Evolutionary conservation across 164 flowering plant species (phyloP), one percentile per base, ranked within the genome.

Genomic region (Umbilicus rupestris): DNA sequence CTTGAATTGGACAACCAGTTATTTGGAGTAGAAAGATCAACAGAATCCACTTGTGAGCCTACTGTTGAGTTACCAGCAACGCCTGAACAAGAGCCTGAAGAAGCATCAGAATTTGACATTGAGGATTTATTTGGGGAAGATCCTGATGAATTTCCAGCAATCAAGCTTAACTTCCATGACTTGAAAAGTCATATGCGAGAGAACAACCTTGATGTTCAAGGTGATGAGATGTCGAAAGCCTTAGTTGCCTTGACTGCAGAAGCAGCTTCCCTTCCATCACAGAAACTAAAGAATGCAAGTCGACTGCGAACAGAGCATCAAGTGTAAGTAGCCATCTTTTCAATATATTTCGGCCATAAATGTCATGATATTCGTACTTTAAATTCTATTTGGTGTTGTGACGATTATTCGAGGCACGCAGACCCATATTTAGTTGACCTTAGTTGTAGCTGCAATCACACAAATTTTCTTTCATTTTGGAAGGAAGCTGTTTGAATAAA

Each of bases 271-370:
- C 72, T 83, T 19, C 91, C 95, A 0, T 65, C 68, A 59, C 85
- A 84, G 16, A 85, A 85, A 73, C 74, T 90, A 20, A 92, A 92
- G 77, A 64, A 72, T 52, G 71, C 78, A 3, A 77, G 77, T 58
- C 76, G 88, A 16, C 76, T 86, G 60, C 73, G 98, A 64, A 92
- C 98, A 41, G 92, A 83, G 66, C 96, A 90, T 70, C 75, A 45
- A 64, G 90, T 80, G 90, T 85, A 75, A 82, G 90, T 77, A 41
- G 29, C 26, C 55, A 47, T 47, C 55, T 0, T 47, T 8, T 22
- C 1, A 16, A n/a, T n/a, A 22, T 47, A 16, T 16, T n/a, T 47
- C 24, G 7, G 12, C 8, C 26, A n/a, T 24, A 16, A n/a, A 47
- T 16, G 24, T 2, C 22, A 47, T 6, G 10, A 10, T 16, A 47